A percentile compares a stretch with the other conserved stretches of the same genome.
These are phyloP conservation scores for Salvia sclarea DNA, from an alignment of 305 asterid genomes.

Conservation along the genomic window DNA sequence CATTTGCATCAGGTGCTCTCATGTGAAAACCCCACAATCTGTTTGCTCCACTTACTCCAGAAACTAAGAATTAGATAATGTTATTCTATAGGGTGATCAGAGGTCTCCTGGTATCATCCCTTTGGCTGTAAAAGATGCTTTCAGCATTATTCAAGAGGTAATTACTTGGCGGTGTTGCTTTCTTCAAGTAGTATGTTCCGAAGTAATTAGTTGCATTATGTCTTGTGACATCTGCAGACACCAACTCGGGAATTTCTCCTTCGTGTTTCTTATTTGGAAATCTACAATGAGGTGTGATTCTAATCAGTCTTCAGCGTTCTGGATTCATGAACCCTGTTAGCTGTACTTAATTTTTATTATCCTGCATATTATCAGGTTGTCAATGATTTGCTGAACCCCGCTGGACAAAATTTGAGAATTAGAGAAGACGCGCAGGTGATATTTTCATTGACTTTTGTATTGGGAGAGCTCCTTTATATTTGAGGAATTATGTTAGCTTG, in stretches of 20 bases:
- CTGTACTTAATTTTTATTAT: slow-evolving; percentile 27
- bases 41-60: slow-evolving; percentile 21
- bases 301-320: slow-evolving; percentile 29
- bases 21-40: slow-evolving; percentile 19
- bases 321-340: slow-evolving; percentile 24
- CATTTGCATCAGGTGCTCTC: slow-evolving; percentile 27
- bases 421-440: slow-evolving; percentile 95
- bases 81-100: slow-evolving; percentile 82
- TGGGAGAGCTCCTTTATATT: slow-evolving; percentile 13
- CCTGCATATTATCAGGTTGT: slow-evolving; percentile 68
- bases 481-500: slow-evolving; percentile 13
- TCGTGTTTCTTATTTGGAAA: slow-evolving; percentile 96
- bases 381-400: slow-evolving; percentile 97
- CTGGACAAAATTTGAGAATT: slow-evolving; percentile 96
- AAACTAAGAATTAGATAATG: slow-evolving; percentile 32
- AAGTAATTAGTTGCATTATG: slow-evolving; percentile 23
- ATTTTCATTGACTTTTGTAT: slow-evolving; percentile 19
- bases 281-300: slow-evolving; percentile 90
- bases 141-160: slow-evolving; percentile 99
- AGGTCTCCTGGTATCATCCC: slow-evolving; percentile 99
- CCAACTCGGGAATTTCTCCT: slow-evolving; percentile 97
- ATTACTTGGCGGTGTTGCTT: slow-evolving; percentile 33
- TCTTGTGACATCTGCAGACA: slow-evolving; percentile 64
- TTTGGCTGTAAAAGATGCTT: slow-evolving; percentile 97
- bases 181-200: slow-evolving; percentile 33